Evolutionary conservation across 75 land plant genomes (phyloP).

Genomic region (Picea sitchensis): DNA sequence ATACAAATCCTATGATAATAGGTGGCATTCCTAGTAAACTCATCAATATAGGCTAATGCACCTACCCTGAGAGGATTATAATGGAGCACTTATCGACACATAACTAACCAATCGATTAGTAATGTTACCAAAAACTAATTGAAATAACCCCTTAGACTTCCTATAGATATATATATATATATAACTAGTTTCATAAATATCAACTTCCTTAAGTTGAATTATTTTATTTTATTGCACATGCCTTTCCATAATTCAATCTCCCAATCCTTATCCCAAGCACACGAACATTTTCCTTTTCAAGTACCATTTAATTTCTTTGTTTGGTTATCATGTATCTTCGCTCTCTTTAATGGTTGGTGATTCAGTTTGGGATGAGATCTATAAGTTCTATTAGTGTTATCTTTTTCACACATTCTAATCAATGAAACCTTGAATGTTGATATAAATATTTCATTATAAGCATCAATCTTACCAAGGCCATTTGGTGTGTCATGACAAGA

Average conservation of each 20-base stretch:
- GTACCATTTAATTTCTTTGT: constrained; percentile 86
- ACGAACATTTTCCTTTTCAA: constrained; percentile 50
- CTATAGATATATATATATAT: too few relatives aligned
- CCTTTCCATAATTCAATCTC: constrained; percentile 93
- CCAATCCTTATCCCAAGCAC: constrained; percentile 86
- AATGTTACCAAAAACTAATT: too few relatives aligned
- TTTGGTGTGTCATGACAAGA: constrained; percentile 39
- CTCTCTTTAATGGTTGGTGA: constrained; percentile 42
- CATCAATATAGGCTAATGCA: too few relatives aligned
- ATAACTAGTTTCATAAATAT: too few relatives aligned
- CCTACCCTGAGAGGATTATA: too few relatives aligned
- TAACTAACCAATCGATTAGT: too few relatives aligned
- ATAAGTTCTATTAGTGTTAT: constrained; percentile 9
- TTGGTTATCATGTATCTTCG: constrained; percentile 65
- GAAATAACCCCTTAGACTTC: too few relatives aligned
- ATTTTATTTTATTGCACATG: constrained; percentile 28
- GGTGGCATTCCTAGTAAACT: too few relatives aligned
- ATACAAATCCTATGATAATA: too few relatives aligned
- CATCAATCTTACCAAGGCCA: constrained; percentile 38
- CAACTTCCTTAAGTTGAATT: constrained; percentile 16
- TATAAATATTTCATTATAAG: constrained; percentile 68
- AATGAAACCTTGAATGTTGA: constrained; percentile 76
- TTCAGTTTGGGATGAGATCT: constrained; percentile 27
- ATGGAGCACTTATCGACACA: too few relatives aligned
- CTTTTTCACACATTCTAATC: constrained; percentile 21